A percentile compares a stretch with the other conserved stretches of the same genome.
phyloP scores from a whole-genome alignment of 441 rosid species.

The Pelargonium myrrhifolium region DNA sequence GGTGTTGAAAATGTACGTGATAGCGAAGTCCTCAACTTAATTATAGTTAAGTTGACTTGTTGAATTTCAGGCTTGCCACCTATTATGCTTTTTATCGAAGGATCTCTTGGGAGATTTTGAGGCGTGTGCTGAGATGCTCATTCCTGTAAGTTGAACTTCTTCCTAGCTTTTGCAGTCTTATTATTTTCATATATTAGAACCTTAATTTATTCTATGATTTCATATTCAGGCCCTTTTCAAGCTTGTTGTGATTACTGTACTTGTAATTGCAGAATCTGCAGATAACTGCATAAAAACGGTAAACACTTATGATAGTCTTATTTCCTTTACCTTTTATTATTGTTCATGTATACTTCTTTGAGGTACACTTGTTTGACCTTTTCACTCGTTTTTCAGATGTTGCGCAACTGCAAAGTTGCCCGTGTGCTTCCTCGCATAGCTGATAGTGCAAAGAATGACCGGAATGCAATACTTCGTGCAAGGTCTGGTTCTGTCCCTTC shows the following conservation, averaged over 20 bases:
- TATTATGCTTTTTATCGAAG: constrained; percentile 85
- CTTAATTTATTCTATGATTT: constrained; percentile 31
- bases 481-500: constrained; percentile 40
- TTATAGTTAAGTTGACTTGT: constrained; percentile 16
- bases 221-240: constrained; percentile 95
- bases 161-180: constrained; percentile 14
- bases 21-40: neutral
- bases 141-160: constrained; percentile 56
- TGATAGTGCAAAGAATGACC: constrained; percentile 90
- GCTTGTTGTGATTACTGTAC: constrained; percentile 99
- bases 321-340: neutral
- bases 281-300: constrained; percentile 98
- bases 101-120: constrained; percentile 94
- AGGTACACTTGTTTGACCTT: constrained; percentile 1
- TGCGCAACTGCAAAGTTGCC: constrained; percentile 86
- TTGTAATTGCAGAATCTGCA: constrained; percentile 98
- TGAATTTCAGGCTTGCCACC: constrained; percentile 76
- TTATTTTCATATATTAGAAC: constrained; percentile 3
- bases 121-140: constrained; percentile 80
- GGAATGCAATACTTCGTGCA: constrained; percentile 84
- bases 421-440: constrained; percentile 90
- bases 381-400: constrained; percentile 47
- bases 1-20: neutral
- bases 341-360: constrained; percentile 7
- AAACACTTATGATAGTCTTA: constrained; percentile 23